Percentiles rank a stretch among this genome's conserved stretches.
phyloP scores from a whole-genome alignment of 176 grass and related monocot genomes.

The Oryza longistaminata region DNA sequence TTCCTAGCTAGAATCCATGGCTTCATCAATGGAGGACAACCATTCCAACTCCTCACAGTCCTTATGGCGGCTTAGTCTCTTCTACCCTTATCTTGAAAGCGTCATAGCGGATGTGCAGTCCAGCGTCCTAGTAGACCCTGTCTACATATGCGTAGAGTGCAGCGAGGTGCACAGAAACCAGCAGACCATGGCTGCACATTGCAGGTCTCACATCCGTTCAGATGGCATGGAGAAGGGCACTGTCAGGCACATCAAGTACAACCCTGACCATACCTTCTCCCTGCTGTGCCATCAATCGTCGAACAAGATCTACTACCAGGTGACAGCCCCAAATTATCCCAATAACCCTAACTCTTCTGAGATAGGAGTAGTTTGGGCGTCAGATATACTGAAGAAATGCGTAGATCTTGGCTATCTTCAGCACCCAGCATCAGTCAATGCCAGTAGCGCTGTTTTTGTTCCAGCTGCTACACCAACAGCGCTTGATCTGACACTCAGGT shows the following conservation, averaged over 20 bases:
- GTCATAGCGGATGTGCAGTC: background rate
- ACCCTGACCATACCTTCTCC: background rate
- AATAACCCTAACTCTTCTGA: background rate
- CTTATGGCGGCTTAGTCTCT: background rate
- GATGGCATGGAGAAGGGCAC: background rate
- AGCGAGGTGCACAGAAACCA: background rate
- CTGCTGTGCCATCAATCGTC: background rate
- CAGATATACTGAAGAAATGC: background rate
- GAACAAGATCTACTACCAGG: background rate
- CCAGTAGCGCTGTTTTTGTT: background rate
- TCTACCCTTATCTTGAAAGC: background rate
- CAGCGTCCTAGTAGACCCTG: background rate
- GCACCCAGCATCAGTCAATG: background rate
- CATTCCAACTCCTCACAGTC: background rate
- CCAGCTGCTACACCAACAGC: background rate
- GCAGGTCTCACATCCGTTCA: background rate
- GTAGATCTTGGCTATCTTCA: background rate
- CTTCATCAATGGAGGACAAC: background rate
- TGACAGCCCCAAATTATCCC: background rate
- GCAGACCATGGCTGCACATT: slow-evolving; percentile 21
- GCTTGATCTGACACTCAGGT: background rate
- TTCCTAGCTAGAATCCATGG: background rate
- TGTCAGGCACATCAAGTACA: slow-evolving; percentile 18
- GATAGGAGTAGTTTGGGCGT: background rate
- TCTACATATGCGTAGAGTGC: slow-evolving; percentile 21